Evolutionary conservation across 768 basidiomycete genomes (phyloP).

Genomic region (Rhizopogon vinicolor): DNA sequence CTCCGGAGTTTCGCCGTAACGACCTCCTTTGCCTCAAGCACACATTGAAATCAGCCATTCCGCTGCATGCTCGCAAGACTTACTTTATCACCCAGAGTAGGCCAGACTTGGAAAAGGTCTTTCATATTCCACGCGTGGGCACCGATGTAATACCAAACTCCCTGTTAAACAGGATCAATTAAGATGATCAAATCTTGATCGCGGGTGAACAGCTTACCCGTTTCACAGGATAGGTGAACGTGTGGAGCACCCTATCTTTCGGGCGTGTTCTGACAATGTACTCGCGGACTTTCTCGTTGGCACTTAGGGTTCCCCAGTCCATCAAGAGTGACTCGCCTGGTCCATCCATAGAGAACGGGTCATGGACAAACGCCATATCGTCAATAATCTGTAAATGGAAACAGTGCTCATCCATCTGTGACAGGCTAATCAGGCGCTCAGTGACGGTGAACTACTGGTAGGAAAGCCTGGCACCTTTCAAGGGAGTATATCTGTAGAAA

Average conservation of each 20-base stretch:
- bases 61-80: constrained; percentile 2
- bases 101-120: constrained; percentile 33
- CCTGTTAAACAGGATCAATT: constrained; percentile 21
- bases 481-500: constrained; percentile 21
- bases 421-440: constrained; percentile 23
- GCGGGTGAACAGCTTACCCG: constrained; percentile 29
- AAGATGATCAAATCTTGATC: constrained; percentile 5
- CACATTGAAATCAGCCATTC: constrained; percentile 5
- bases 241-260: constrained; percentile 35
- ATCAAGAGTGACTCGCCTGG: constrained; percentile 39
- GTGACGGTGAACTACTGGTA: background rate
- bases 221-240: constrained; percentile 44
- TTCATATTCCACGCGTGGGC: constrained; percentile 39
- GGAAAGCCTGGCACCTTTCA: constrained; percentile 16
- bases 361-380: constrained; percentile 46
- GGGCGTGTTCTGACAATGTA: constrained; percentile 29
- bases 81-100: constrained; percentile 32
- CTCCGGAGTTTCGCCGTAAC: constrained; percentile 30
- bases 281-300: constrained; percentile 26
- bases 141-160: constrained; percentile 49
- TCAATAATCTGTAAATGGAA: constrained; percentile 37
- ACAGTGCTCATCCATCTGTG: constrained; percentile 33
- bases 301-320: constrained; percentile 43
- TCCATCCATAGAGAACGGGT: constrained; percentile 52
- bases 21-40: constrained; percentile 27